phyloP scores from a whole-genome alignment of 495 filamentous ascomycete species.

The Letharia columbiana region DNA sequence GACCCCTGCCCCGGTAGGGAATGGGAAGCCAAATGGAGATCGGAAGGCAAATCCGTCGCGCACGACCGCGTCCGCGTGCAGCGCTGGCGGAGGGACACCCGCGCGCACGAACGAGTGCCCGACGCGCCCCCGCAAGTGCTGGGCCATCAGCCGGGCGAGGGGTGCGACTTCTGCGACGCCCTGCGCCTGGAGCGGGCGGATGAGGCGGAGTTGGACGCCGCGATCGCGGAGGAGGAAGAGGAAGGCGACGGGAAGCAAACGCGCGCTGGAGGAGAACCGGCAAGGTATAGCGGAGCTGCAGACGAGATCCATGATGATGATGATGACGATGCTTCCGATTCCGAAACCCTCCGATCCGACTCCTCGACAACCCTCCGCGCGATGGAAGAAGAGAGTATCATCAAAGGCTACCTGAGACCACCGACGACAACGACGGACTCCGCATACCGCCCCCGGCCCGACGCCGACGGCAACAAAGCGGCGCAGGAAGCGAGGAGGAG shows the following conservation, averaged over 20 bases:
- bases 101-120: neutral
- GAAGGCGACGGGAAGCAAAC: neutral
- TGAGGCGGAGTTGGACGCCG: neutral
- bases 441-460: too few relatives aligned
- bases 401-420: neutral
- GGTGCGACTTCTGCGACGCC: conserved; percentile 1
- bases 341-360: neutral
- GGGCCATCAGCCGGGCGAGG: neutral
- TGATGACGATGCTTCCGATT: neutral
- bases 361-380: neutral
- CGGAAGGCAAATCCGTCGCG: neutral
- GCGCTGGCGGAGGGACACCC: neutral
- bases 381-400: neutral
- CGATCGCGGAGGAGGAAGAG: neutral
- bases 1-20: conserved; percentile 7
- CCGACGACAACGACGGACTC: neutral
- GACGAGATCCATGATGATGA: neutral
- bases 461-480: too few relatives aligned
- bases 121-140: neutral
- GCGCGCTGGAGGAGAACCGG: too few relatives aligned
- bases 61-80: conserved; percentile 3
- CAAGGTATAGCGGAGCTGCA: neutral
- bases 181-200: neutral
- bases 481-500: too few relatives aligned
- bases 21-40: neutral